These are phyloP conservation scores for Gynandropsis gynandra DNA, from an alignment of 345 rosid genomes.

Conservation along the genomic window DNA sequence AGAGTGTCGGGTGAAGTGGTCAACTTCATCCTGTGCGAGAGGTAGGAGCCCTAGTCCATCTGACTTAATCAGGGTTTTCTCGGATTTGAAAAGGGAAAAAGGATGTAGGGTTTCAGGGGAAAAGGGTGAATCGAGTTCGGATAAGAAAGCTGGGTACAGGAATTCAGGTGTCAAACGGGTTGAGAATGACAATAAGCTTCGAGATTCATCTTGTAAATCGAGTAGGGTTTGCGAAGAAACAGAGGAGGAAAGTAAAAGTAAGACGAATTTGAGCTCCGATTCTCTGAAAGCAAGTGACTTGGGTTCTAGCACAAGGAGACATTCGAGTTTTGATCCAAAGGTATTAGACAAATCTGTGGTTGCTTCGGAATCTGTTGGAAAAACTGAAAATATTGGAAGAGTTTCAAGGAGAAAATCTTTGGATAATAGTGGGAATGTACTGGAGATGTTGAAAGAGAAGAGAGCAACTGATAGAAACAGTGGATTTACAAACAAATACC, in stretches of 20 bases:
- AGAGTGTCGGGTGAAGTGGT: conserved; percentile 40
- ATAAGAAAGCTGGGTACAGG: conserved; percentile 24
- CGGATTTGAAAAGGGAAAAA: conserved; percentile 38
- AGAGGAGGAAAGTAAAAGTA: conserved; percentile 23
- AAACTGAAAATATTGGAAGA: conserved; percentile 23
- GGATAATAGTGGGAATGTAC: conserved; percentile 27
- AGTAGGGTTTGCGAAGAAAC: conserved; percentile 4
- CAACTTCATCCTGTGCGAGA: conserved; percentile 55
- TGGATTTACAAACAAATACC: conserved; percentile 30
- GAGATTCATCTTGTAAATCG: conserved; percentile 27
- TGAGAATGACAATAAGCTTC: conserved; percentile 16
- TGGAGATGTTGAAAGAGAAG: conserved; percentile 38
- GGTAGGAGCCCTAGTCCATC: conserved; percentile 88
- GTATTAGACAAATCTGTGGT: conserved; percentile 18
- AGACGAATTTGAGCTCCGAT: conserved; percentile 20
- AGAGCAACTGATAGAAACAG: conserved; percentile 27
- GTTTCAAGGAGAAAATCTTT: conserved; percentile 26
- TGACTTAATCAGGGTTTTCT: conserved; percentile 48
- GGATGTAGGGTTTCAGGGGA: conserved; percentile 39
- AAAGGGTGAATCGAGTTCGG: conserved; percentile 24
- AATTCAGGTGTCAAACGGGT: conserved; percentile 13
- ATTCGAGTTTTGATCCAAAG: conserved; percentile 24
- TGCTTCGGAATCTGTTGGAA: conserved; percentile 24
- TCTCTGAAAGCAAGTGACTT: conserved; percentile 20
- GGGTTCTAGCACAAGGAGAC: conserved; percentile 9